These are phyloP conservation scores for Persicaria tinctoria DNA, from an alignment of 148 eudicot species.

Conservation along the genomic window DNA sequence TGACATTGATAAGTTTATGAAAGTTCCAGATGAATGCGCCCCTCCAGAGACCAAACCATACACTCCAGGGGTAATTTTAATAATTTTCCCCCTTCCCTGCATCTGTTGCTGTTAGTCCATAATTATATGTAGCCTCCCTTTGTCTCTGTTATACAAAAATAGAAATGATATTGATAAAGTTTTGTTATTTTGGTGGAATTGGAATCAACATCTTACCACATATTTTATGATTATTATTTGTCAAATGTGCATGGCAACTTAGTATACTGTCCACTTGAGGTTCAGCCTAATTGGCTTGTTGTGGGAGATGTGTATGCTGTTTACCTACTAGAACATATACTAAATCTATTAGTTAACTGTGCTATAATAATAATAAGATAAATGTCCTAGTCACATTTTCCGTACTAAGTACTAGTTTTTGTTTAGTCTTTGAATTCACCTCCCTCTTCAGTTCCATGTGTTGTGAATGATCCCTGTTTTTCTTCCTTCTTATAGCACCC, in stretches of 20 bases:
- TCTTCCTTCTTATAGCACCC: no score
- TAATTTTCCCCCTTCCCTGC: background rate
- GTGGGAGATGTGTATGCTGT: no score
- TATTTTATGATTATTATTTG: background rate
- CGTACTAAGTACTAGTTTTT: conserved; percentile 80
- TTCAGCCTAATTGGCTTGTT: no score
- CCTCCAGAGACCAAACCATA: conserved; percentile 81
- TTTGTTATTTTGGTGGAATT: background rate
- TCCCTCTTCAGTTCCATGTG: no score
- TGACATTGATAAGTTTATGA: conserved; percentile 78
- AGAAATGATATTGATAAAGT: conserved; percentile 61
- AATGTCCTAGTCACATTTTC: conserved; percentile 15
- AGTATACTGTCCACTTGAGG: no score
- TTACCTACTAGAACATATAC: no score
- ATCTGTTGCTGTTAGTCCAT: background rate
- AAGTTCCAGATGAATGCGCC: conserved; percentile 90
- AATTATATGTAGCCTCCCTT: conserved; percentile 26
- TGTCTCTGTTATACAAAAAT: conserved; percentile 71
- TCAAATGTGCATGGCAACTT: no score
- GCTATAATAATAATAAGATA: background rate
- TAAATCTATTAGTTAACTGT: no score
- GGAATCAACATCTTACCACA: background rate
- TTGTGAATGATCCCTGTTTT: no score
- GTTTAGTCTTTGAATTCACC: conserved; percentile 32
- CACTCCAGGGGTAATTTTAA: conserved; percentile 48